Percentiles rank a stretch among this genome's conserved stretches.
Evolutionary conservation across 768 basidiomycete genomes (phyloP).

Genomic region (Amanita molliuscula): DNA sequence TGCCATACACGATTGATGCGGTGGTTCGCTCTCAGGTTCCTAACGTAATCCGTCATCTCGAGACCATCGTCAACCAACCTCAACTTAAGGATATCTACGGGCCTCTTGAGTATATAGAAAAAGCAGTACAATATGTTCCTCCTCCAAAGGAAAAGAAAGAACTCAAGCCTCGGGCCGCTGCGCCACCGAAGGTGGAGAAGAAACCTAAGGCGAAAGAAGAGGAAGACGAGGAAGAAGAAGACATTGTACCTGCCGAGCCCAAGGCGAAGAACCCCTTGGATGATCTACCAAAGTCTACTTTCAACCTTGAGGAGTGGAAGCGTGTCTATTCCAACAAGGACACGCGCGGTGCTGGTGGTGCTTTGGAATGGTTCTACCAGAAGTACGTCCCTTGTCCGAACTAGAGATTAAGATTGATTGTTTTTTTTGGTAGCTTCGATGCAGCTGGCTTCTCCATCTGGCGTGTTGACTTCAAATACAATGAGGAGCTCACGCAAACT

Average conservation of each 20-base stretch:
- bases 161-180: slow-evolving; percentile 39
- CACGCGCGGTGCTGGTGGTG: slow-evolving; percentile 73
- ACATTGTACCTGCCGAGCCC: slow-evolving; percentile 66
- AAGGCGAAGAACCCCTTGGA: slow-evolving; percentile 95
- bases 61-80: slow-evolving; percentile 85
- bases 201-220: slow-evolving; percentile 51
- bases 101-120: slow-evolving; percentile 51
- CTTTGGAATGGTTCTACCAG: slow-evolving; percentile 95
- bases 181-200: slow-evolving; percentile 50
- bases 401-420: background rate
- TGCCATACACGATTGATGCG: slow-evolving; percentile 54
- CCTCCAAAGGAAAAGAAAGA: slow-evolving; percentile 77
- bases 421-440: slow-evolving; percentile 54
- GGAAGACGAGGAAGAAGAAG: slow-evolving; percentile 80
- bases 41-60: slow-evolving; percentile 73
- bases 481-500: slow-evolving; percentile 79
- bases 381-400: slow-evolving; percentile 42
- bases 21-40: slow-evolving; percentile 54
- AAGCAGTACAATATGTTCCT: slow-evolving; percentile 57
- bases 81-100: slow-evolving; percentile 60
- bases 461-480: slow-evolving; percentile 96
- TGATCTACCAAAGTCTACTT: slow-evolving; percentile 74
- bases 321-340: slow-evolving; percentile 97
- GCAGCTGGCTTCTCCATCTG: slow-evolving; percentile 81
- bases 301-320: slow-evolving; percentile 96